Percentiles rank a stretch among this genome's conserved stretches.
phyloP scores from a whole-genome alignment of 1,284 basidiomycete genomes.

The Inonotus hispidus region DNA sequence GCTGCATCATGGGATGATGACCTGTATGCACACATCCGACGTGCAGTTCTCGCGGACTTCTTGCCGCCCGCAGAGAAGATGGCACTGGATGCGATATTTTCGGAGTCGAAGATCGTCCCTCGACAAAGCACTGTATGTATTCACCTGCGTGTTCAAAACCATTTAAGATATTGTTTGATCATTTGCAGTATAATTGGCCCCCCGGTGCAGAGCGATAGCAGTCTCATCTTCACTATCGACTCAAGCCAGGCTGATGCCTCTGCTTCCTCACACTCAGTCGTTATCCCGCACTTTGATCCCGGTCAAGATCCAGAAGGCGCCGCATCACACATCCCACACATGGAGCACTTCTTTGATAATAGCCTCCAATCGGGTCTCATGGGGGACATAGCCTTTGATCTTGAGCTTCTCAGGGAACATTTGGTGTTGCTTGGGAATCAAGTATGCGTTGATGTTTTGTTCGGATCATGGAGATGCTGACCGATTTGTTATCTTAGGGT shows the following conservation, averaged over 20 bases:
- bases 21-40: conserved; percentile 41
- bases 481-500: conserved; percentile 32
- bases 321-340: conserved; percentile 53
- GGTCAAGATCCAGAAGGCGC: conserved; percentile 46
- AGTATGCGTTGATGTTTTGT: conserved; percentile 28
- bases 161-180: background rate
- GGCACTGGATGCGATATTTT: conserved; percentile 46
- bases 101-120: conserved; percentile 44
- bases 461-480: background rate
- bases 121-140: conserved; percentile 35
- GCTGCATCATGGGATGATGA: conserved; percentile 40
- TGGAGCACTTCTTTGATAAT: conserved; percentile 67
- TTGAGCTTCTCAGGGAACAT: conserved; percentile 56
- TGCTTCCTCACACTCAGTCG: conserved; percentile 29
- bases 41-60: conserved; percentile 54
- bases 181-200: conserved; percentile 45
- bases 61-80: conserved; percentile 52
- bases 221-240: conserved; percentile 41
- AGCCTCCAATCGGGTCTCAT: conserved; percentile 60
- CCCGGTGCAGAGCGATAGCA: conserved; percentile 34
- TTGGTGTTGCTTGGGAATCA: conserved; percentile 63
- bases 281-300: conserved; percentile 45
- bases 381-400: conserved; percentile 56
- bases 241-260: conserved; percentile 28
- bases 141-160: background rate